Conservation (phyloP, 2,329 filamentous ascomycete species). For the Fusarium agapanthi region DNA sequence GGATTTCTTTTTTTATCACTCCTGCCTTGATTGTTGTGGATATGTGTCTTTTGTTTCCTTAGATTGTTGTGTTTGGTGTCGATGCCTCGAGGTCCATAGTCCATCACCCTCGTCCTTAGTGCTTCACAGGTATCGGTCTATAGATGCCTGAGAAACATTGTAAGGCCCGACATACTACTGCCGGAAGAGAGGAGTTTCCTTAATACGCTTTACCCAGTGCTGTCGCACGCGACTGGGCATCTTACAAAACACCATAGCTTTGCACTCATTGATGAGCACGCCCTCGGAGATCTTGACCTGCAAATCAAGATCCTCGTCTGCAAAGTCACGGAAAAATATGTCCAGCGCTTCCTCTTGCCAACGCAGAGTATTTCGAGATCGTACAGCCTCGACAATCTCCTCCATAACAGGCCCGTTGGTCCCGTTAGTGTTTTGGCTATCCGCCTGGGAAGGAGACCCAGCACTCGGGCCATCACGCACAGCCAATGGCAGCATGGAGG, state of each 20-base stretch:
- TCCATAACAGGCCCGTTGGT: conserved; percentile 44
- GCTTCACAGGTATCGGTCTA: background rate
- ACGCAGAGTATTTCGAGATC: conserved; percentile 50
- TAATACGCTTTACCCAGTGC: conserved; percentile 64
- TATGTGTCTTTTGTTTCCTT: conserved; percentile 2
- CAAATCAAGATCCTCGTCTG: conserved; percentile 64
- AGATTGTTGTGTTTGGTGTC: conserved; percentile 4
- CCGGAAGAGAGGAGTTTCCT: conserved; percentile 47
- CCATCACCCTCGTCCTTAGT: background rate
- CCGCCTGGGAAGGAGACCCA: conserved; percentile 32
- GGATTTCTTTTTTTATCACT: background rate
- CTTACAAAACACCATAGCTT: conserved; percentile 70
- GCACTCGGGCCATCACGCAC: conserved; percentile 29
- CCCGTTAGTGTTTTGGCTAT: conserved; percentile 29
- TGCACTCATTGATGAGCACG: conserved; percentile 65
- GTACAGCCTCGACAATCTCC: conserved; percentile 54
- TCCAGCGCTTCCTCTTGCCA: conserved; percentile 69
- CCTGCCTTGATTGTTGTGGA: background rate
- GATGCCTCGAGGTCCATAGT: background rate
- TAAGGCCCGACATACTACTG: background rate
- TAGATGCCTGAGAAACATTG: background rate
- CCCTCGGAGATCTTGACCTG: conserved; percentile 69
- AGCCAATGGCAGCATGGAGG: conserved; percentile 41
- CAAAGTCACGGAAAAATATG: conserved; percentile 67
- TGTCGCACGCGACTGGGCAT: conserved; percentile 62